A percentile compares a stretch with the other conserved stretches of the same genome.
Conservation (phyloP, 2,329 filamentous ascomycete genomes). For the Periconia sp. region DNA sequence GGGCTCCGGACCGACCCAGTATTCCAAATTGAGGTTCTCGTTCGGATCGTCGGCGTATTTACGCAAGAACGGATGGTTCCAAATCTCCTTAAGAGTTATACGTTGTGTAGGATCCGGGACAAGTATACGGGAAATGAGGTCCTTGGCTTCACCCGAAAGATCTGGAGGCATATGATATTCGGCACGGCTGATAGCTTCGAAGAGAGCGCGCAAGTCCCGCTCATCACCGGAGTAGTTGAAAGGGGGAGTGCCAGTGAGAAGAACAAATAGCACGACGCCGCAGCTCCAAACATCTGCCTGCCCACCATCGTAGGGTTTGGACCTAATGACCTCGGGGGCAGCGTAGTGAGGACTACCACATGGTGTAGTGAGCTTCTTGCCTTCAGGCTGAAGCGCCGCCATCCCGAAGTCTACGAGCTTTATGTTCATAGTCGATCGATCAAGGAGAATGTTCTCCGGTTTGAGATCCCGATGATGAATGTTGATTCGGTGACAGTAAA, state of each 20-base stretch:
- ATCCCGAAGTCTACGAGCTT: slow-evolving; percentile 98
- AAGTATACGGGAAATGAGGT: slow-evolving; percentile 79
- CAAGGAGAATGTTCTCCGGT: slow-evolving; percentile 93
- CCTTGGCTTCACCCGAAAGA: slow-evolving; percentile 68
- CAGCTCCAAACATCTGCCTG: slow-evolving; percentile 92
- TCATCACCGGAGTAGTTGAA: slow-evolving; percentile 60
- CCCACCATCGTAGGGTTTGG: slow-evolving; percentile 76
- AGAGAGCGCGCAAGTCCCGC: slow-evolving; percentile 62
- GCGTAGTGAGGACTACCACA: slow-evolving; percentile 98
- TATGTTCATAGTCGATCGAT: slow-evolving; percentile 67
- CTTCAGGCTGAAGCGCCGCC: slow-evolving; percentile 85
- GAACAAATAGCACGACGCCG: slow-evolving; percentile 75
- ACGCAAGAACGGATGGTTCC: slow-evolving; percentile 81
- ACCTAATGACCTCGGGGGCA: slow-evolving; percentile 84
- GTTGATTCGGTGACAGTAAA: slow-evolving; percentile 91
- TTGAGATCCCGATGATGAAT: slow-evolving; percentile 97
- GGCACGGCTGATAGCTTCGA: slow-evolving; percentile 58
- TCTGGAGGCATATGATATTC: slow-evolving; percentile 50
- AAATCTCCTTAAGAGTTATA: slow-evolving; percentile 79
- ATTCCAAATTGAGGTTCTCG: slow-evolving; percentile 54
- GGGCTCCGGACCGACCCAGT: slow-evolving; percentile 53
- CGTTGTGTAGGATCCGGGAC: slow-evolving; percentile 75
- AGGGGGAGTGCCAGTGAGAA: slow-evolving; percentile 80
- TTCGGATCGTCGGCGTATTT: slow-evolving; percentile 65
- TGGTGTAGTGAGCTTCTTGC: slow-evolving; percentile 79